These are phyloP conservation scores for Graphiopsis chlorocephala DNA, from an alignment of 2,329 filamentous ascomycete species.

Conservation along the genomic window DNA sequence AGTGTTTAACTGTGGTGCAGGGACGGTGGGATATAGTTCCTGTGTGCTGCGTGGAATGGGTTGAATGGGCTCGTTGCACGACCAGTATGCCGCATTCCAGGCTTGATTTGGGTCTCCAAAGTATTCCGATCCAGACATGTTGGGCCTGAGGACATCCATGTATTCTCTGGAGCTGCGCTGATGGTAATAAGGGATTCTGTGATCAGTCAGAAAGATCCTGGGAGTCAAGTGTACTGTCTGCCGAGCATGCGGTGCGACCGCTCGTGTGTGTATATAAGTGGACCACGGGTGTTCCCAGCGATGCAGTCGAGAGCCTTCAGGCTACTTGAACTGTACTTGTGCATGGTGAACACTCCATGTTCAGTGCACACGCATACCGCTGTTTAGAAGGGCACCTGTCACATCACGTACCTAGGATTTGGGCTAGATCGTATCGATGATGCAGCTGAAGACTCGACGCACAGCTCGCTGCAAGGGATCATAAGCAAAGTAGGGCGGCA, in stretches of 20 bases:
- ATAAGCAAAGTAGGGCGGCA: background rate
- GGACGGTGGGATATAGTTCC: background rate
- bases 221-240: background rate
- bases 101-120: constrained; percentile 11
- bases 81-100: constrained; percentile 9
- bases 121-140: background rate
- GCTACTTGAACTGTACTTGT: background rate
- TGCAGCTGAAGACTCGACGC: background rate
- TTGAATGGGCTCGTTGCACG: constrained; percentile 2
- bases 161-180: background rate
- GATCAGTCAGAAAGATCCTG: background rate
- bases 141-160: constrained; percentile 4
- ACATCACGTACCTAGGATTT: constrained; percentile 3
- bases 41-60: background rate
- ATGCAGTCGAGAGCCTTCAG: background rate
- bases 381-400: background rate
- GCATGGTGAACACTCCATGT: background rate
- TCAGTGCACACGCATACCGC: background rate
- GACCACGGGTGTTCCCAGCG: background rate
- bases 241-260: background rate
- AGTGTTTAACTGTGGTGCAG: background rate
- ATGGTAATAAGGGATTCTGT: background rate
- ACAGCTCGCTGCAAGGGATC: constrained; percentile 1
- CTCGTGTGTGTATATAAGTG: background rate
- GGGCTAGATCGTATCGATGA: background rate